These are phyloP conservation scores for Chlorophyllum brunneum DNA, from an alignment of 768 basidiomycete genomes.

Conservation along the genomic window DNA sequence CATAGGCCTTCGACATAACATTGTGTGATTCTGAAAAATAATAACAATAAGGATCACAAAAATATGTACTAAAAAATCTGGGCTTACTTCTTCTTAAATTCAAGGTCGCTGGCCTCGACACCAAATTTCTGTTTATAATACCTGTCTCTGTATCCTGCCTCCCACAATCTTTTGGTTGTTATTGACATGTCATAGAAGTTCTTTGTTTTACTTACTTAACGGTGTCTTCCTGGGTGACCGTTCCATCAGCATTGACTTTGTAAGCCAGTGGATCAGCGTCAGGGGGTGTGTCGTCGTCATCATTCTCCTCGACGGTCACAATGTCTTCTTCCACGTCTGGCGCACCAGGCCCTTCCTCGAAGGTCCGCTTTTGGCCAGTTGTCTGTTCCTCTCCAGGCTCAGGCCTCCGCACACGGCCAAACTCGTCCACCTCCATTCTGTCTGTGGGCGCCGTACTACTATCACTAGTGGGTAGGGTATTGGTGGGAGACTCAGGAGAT, in stretches of 20 bases:
- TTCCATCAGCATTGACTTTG: constrained; percentile 87
- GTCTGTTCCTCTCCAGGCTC: constrained; percentile 24
- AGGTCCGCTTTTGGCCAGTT: constrained; percentile 39
- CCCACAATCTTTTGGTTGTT: constrained; percentile 70
- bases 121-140: constrained; percentile 96
- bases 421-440: constrained; percentile 9
- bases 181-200: constrained; percentile 6
- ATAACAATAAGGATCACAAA: not conserved
- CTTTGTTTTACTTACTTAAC: constrained; percentile 64
- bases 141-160: constrained; percentile 91
- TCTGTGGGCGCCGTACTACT: not conserved
- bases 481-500: not conserved
- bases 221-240: constrained; percentile 90
- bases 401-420: constrained; percentile 14
- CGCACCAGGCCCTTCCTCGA: constrained; percentile 42
- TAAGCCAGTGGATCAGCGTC: constrained; percentile 40
- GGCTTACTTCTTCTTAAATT: constrained; percentile 69
- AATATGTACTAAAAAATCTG: not conserved
- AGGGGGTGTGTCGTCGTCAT: constrained; percentile 43
- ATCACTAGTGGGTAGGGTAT: not conserved
- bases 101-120: constrained; percentile 60
- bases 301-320: constrained; percentile 45
- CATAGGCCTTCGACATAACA: constrained; percentile 91
- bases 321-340: constrained; percentile 42
- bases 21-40: constrained; percentile 58